Percentiles rank a stretch among this genome's conserved stretches.
Evolutionary conservation across 805 yeast species (phyloP).

Genomic region (Myxozyma neotropica): DNA sequence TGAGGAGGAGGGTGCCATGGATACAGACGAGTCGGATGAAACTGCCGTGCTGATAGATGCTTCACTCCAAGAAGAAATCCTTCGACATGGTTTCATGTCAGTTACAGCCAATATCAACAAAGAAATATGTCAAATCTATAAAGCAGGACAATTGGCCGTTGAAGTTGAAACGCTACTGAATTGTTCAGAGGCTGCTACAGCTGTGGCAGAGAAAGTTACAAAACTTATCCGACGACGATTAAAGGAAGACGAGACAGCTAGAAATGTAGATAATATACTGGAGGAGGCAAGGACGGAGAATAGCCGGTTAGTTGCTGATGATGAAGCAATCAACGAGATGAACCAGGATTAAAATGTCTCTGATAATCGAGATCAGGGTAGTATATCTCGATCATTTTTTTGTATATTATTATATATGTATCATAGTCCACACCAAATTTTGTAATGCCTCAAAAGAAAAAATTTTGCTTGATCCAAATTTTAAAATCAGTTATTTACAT

Average conservation of each 20-base stretch:
- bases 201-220: conserved; percentile 64
- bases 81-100: conserved; percentile 78
- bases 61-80: conserved; percentile 69
- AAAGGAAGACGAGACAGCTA: conserved; percentile 54
- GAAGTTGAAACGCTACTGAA: conserved; percentile 70
- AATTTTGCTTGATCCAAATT: too few relatives aligned
- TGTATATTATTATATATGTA: conserved; percentile 2
- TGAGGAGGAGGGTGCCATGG: conserved; percentile 16
- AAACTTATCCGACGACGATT: conserved; percentile 60
- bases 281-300: conserved; percentile 32
- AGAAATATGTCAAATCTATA: conserved; percentile 86
- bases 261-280: conserved; percentile 38
- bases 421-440: not conserved
- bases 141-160: conserved; percentile 82
- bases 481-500: too few relatives aligned
- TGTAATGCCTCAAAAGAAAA: too few relatives aligned
- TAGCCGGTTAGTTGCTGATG: conserved; percentile 14
- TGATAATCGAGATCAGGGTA: too few relatives aligned
- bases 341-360: not conserved
- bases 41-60: conserved; percentile 70
- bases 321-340: conserved; percentile 4
- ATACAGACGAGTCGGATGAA: conserved; percentile 30
- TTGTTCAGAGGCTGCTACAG: conserved; percentile 67
- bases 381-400: not conserved
- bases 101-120: conserved; percentile 86